Base-by-base conservation (phyloP, 1,139 yeast genomes). In the Lodderomyces theae region DNA sequence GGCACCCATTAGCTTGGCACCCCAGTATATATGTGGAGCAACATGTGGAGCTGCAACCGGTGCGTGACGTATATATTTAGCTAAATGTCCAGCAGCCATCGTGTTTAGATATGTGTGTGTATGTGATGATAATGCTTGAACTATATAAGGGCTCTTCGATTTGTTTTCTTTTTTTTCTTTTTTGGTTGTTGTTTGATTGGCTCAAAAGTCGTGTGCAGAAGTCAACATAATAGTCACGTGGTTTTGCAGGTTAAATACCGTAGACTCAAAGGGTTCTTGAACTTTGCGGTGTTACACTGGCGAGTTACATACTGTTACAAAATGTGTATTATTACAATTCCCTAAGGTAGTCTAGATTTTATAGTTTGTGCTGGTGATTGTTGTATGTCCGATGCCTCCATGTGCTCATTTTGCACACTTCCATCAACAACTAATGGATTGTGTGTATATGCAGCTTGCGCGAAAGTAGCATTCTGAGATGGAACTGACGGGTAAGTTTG, bases 1-100 rank as follows among this genome's bases (percentile, higher is more conserved):
- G 35, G 90, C 94, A 7, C 95, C 94, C 41, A 86, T 72, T 30
- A 74, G 59, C 56, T 82, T 81, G 39, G 86, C 75, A 21, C 80
- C 72, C 69, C 80, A 75, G 48, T 74, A 71, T 55, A 82, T 74
- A 42, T 71, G 61, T 15, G 74, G 69, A 42, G 77, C 77, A 28
- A 74, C 79, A 47, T 77, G 78, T 16, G 84, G 83, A 40, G 63
- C 60, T 22, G 80, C 72, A 7, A 72, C 77, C 24, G 74, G 68
- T 5, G 76, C 79, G 55, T 76, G 82, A 54, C 80, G 79, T 41
- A 72, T 57, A 57, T 75, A 76, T 55, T 65, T 68, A 40, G 64
- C 69, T 43, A 61, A 56, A 56, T 70, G 74, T 50, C 64, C 72
- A 42, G 66, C 76, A 42, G 74, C 75, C 74, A 69, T 61, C 25